Base-by-base conservation (phyloP, 176 grass and related monocot genomes). In the Lolium multiflorum region DNA sequence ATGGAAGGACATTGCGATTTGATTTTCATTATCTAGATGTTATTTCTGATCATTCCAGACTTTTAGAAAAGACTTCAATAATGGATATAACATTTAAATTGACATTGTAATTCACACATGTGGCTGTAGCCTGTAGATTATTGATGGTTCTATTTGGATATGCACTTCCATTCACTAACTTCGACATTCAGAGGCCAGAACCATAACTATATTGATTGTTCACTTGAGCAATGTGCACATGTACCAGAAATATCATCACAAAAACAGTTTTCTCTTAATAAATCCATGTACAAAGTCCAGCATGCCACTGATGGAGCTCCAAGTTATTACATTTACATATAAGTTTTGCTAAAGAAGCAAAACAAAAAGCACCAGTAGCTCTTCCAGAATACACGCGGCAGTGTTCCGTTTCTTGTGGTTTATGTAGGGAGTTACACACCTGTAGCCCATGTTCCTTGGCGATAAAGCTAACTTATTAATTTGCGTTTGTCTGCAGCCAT, bases 401-500 rank as follows among this genome's bases (percentile, higher is more conserved):
- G 20, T 6, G 3, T 49, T 35, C 60, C 6, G 43, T 49, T 74
- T 51, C 16, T 14, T 51, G 43, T 74, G 21, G 25, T 55, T 59
- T 68, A 21, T 59, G 48, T 35, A 48, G 48, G 11, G 13, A 54
- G 26, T 16, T 44, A 9, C 67, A 38, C 11, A 14, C 28, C 39
- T 46, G 16, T 51, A 72, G 31, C 31, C 31, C 31, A 43, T 43
- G 48, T 74, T 39, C 18, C 31, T 56, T 38, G 39, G 44, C 43
- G 67, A 66, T 18, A 87, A 73, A 51, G 38, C 13, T 83, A 71
- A 79, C 4, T 1, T 64, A 57, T 87, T 83, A 90, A 49, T 83
- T 48, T 67, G 24, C 37, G 57, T 87, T 78, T 79, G 80, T 74
- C 78, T 86, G 87, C 26, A 92, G 78, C 92, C 92, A 92, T 80